phyloP scores from a whole-genome alignment of 139 green algal genomes.

The Chlamydomonas applanata region DNA sequence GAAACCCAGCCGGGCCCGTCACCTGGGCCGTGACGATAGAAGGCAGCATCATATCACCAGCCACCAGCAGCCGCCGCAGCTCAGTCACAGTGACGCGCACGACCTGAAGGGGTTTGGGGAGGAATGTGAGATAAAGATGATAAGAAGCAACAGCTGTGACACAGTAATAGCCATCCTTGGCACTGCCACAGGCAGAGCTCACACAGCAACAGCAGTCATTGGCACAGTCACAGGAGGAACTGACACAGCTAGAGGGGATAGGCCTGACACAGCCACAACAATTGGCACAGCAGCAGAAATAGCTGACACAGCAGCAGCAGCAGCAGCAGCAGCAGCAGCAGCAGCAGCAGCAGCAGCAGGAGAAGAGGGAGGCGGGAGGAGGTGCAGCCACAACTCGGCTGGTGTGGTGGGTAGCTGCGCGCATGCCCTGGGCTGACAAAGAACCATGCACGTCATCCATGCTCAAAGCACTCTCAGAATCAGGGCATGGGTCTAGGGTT shows the following conservation, averaged over 20 bases:
- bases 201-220: too few species aligned
- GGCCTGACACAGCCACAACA: too few species aligned
- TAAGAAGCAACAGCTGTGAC: too few species aligned
- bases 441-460: neutral
- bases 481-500: neutral
- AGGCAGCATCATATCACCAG: too few species aligned
- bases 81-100: constrained; percentile 10
- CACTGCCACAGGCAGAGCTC: too few species aligned
- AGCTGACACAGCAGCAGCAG: neutral
- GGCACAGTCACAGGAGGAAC: too few species aligned
- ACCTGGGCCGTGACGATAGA: too few species aligned
- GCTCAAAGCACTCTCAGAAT: neutral
- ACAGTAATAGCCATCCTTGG: too few species aligned
- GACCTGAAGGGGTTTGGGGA: neutral
- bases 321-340: neutral
- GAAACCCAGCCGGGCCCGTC: too few species aligned
- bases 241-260: too few species aligned
- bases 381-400: neutral
- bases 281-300: neutral
- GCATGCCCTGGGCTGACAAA: neutral
- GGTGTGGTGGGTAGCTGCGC: neutral
- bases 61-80: neutral
- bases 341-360: neutral
- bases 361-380: neutral
- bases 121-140: too few species aligned